A percentile compares a stretch with the other conserved stretches of the same genome.
Conservation (phyloP, 1,284 basidiomycete genomes). For the Ganoderma sp. region DNA sequence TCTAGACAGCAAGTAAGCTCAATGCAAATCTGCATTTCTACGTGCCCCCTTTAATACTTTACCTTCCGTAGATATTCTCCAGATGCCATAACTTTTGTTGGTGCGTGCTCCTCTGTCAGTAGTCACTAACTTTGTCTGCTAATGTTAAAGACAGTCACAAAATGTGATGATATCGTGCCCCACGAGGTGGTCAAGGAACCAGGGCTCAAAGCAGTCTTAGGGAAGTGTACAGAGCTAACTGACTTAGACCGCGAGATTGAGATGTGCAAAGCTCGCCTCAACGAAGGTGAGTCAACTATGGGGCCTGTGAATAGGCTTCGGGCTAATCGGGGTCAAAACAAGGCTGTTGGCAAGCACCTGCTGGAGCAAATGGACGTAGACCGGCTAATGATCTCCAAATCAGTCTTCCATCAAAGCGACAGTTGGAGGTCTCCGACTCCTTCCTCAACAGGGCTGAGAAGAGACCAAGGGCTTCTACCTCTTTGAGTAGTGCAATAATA, state of each 20-base stretch:
- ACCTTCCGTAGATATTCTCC: neutral
- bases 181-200: neutral
- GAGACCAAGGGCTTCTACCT: neutral
- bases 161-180: slow-evolving; percentile 4
- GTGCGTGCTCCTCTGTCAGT: neutral
- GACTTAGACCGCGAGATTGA: neutral
- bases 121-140: neutral
- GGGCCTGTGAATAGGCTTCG: too few species aligned
- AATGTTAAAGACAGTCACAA: neutral
- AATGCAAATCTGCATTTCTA: too few species aligned
- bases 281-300: neutral
- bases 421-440: neutral
- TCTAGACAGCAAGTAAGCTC: slow-evolving; percentile 8
- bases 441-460: neutral
- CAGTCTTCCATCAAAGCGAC: neutral
- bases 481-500: neutral
- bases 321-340: too few species aligned
- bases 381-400: too few species aligned
- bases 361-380: too few species aligned
- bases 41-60: neutral
- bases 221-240: neutral
- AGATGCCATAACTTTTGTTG: slow-evolving; percentile 6
- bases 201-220: neutral
- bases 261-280: neutral
- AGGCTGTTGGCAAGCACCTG: too few species aligned